phyloP scores from a whole-genome alignment of 345 rosid species.

The Syzygium grande region DNA sequence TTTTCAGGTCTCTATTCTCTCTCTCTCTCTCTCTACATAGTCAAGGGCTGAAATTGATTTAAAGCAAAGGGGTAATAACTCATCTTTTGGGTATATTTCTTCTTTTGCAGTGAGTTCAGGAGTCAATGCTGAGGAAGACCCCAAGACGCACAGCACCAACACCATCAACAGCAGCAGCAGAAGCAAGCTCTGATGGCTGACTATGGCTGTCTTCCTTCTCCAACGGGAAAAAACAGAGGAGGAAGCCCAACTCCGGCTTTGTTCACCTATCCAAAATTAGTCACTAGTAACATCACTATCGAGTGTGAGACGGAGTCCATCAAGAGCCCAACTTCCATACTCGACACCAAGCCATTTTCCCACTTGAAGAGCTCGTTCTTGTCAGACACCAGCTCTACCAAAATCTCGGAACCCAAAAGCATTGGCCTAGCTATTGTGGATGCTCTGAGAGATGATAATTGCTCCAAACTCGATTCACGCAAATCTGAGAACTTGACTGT shows the following conservation, averaged over 20 bases:
- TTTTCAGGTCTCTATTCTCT: background rate
- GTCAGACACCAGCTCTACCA: conserved; percentile 26
- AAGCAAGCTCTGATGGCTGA: conserved; percentile 51
- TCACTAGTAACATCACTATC: background rate
- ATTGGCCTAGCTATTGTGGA: conserved; percentile 29
- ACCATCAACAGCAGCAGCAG: background rate
- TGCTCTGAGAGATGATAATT: conserved; percentile 35
- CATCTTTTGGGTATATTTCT: background rate
- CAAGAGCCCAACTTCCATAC: conserved; percentile 48
- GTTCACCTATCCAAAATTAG: conserved; percentile 21
- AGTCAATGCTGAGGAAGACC: conserved; percentile 32
- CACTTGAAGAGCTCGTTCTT: conserved; percentile 57
- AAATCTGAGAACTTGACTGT: conserved; percentile 48
- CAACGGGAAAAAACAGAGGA: background rate
- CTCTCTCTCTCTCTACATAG: background rate
- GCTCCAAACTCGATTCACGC: conserved; percentile 17
- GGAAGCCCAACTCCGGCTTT: conserved; percentile 46
- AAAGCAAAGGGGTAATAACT: background rate
- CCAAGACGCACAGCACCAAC: conserved; percentile 3
- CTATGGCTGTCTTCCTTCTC: conserved; percentile 1
- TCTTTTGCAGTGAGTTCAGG: conserved; percentile 5
- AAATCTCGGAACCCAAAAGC: conserved; percentile 38
- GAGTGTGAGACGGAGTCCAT: background rate
- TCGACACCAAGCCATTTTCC: conserved; percentile 67
- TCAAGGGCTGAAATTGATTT: background rate